Percentiles rank a stretch among this genome's conserved stretches.
phyloP scores from a whole-genome alignment of 148 eudicot species.

The Talinum fruticosum region DNA sequence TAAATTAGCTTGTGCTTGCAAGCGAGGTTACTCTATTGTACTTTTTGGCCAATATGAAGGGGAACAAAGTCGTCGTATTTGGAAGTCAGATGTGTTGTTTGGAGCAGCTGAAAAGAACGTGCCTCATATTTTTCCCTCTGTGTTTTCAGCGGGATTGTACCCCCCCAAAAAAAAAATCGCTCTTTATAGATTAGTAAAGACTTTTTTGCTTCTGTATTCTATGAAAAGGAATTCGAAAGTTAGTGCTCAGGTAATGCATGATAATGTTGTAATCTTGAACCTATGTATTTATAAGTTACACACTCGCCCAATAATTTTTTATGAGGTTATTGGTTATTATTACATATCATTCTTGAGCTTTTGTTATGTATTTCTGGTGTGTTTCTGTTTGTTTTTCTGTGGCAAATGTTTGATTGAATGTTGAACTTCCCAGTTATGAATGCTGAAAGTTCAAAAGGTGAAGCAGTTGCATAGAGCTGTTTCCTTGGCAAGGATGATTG shows the following conservation, averaged over 20 bases:
- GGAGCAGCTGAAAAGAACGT: neutral
- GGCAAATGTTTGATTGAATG: constrained; percentile 18
- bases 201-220: neutral
- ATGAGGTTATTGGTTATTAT: too few species aligned
- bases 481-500: constrained; percentile 20
- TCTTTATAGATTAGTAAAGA: neutral
- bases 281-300: neutral
- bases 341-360: neutral
- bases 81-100: neutral
- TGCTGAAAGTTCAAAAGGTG: constrained; percentile 19
- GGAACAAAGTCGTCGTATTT: neutral
- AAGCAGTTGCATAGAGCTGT: constrained; percentile 17
- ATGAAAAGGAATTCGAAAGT: neutral
- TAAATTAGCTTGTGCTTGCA: neutral
- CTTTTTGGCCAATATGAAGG: constrained; percentile 3
- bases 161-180: too few species aligned
- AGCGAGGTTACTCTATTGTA: neutral
- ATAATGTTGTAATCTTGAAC: neutral
- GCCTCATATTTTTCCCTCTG: neutral
- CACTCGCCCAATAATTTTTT: neutral
- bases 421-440: constrained; percentile 25
- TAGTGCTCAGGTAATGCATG: neutral
- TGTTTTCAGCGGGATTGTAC: neutral
- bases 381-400: constrained; percentile 3
- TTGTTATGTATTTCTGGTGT: too few species aligned